Conservation (phyloP, 2,329 filamentous ascomycete species). For the Arthrobotrys entomopaga region DNA sequence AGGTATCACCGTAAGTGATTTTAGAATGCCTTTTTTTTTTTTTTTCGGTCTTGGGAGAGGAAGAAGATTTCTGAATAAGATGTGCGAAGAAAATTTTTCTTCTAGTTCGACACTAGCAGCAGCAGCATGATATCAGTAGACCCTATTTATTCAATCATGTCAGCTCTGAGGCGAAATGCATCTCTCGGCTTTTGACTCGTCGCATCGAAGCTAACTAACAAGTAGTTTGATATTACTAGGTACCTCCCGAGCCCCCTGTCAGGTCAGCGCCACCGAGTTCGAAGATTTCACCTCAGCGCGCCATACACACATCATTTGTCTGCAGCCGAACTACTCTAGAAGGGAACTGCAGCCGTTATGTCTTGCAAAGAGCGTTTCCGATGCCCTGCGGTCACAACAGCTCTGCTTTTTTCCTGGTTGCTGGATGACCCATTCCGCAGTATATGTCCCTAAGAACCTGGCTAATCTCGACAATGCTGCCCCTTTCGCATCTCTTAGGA, state of each 20-base stretch:
- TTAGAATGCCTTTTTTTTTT: not conserved
- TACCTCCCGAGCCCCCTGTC: constrained; percentile 33
- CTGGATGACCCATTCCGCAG: constrained; percentile 28
- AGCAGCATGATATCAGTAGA: constrained; percentile 17
- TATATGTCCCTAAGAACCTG: constrained; percentile 5
- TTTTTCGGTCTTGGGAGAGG: not conserved
- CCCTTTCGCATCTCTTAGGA: constrained; percentile 25
- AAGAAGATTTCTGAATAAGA: not conserved
- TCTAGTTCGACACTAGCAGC: not conserved
- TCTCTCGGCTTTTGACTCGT: constrained; percentile 8
- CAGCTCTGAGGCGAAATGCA: constrained; percentile 2
- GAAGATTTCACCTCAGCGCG: constrained; percentile 45
- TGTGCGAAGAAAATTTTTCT: not conserved
- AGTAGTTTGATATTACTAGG: constrained; percentile 4
- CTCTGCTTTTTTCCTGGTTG: constrained; percentile 41
- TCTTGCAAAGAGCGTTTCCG: constrained; percentile 41
- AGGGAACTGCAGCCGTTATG: constrained; percentile 42
- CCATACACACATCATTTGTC: constrained; percentile 46
- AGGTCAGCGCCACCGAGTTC: constrained; percentile 37
- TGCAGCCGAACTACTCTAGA: constrained; percentile 35
- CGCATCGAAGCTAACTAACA: not conserved
- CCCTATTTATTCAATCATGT: not conserved
- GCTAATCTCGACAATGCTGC: constrained; percentile 15
- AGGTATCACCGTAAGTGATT: constrained; percentile 1
- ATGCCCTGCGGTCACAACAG: constrained; percentile 35